Evolutionary conservation across 2,329 filamentous ascomycete genomes (phyloP), one percentile per base, ranked within the genome.

Genomic region (Davidsoniella eucalypti): DNA sequence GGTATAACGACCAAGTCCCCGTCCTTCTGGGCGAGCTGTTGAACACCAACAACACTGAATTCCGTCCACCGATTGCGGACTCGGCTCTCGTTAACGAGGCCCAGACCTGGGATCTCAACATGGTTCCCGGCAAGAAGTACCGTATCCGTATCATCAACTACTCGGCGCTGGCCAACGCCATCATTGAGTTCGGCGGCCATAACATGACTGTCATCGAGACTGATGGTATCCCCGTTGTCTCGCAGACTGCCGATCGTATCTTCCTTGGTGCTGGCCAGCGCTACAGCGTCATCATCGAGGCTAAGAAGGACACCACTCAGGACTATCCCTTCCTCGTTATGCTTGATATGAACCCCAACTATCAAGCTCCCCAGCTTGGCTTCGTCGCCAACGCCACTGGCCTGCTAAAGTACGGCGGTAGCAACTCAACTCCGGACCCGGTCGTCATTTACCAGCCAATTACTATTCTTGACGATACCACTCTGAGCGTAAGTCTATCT

Each of bases 401-500:
- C 3, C 61, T 67, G 51, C 60, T 72, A 5, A 60, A 70, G 16
- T 65, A 64, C 55, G 59, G 68, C 49, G 48, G 57, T 0, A 55
- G 54, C 14, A 57, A 51, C 10, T 25, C 42, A 4, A 59, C 26
- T 54, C 61, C 14, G 58, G 59, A 38, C 55, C 56, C 37, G 53
- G 55, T 17, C 59, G 57, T 61, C 4, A 62, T 69, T 16, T 44
- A 60, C 14, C 69, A 80, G 37, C 71, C 75, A 9, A 78, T 86
- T 44, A 64, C 80, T 21, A 73, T 79, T 1, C 80, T 82, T 51
- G 86, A 94, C 57, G 87, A 94, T 59, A 77, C 83, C 55, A 70
- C 64, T 0, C 72, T 94, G 0, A 70, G 42, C 29, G 52, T 55
- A 52, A 55, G 16, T 69, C 63, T 56, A 29, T 21, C 33, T 23